Evolutionary conservation across 2,329 filamentous ascomycete genomes (phyloP), one percentile per base, ranked within the genome.

Genomic region (Fusarium sp.): DNA sequence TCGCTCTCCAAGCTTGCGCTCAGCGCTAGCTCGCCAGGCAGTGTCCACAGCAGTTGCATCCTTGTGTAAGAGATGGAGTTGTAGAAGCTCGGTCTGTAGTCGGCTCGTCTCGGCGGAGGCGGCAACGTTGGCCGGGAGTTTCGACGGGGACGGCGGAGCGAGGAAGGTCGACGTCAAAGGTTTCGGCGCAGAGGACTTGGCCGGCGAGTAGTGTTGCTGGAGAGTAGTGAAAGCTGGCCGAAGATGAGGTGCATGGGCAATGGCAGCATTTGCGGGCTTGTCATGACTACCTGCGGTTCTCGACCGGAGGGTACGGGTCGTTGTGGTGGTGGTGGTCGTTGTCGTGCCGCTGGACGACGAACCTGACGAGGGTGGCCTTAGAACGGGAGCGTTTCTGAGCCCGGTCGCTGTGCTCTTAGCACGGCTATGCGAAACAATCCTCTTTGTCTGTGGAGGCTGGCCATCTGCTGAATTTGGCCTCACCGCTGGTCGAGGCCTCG

Each of bases 141-240:
- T 89, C 29, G 86, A 87, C 1, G 89, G 88, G 3, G 87, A 87
- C 0, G 88, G 85, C 1, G 88, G 86, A 16, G 86, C 86, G 46
- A 89, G 83, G 77, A 83, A 85, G 40, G 83, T 81, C 13, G 87
- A 81, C 0, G 86, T 86, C n/a, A 87, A 81, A 5, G 89, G 87
- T 65, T 91, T 91, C 0, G 89, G 87, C 0, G 85, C 83, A 8
- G 83, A 79, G 4, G 81, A 82, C 73, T 90, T 90, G 46, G 86
- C 86, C 0, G 90, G 89, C 27, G 87, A 89, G 79, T 87, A 91
- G 78, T 91, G 88, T 70, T 91, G 89, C 70, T 91, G 89, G 38
- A 87, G 83, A 0, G 86, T 90, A 51, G 83, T 86, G 77, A 91
- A 91, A 50, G 84, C 80, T 0, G 88, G 87, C 8, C 84, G 84